Evolutionary conservation across 495 filamentous ascomycete genomes (phyloP), one percentile per base, ranked within the genome.

Genomic region (Gamarada debralockiae): DNA sequence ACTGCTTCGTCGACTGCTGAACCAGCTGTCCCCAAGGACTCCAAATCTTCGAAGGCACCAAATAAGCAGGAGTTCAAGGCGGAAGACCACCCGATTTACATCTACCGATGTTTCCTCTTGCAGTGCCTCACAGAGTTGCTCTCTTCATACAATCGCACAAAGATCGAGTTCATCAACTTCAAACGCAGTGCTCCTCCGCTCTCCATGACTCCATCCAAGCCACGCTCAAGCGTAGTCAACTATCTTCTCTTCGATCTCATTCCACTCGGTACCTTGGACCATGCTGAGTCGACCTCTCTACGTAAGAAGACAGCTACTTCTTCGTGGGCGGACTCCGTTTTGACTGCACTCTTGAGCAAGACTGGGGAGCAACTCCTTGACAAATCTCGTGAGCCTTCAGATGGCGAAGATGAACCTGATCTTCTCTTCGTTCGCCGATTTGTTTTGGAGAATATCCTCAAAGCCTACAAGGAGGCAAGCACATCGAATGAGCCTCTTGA

Each of bases 111-210:
- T 73, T 96, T 97, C 73, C 75, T 99, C 50, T 76, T 99, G 36
- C 89, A 96, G 64, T 96, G 92, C 62, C 74, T 99, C 27, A 86
- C 91, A 0, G 93, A 99, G 65, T 78, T 99, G 15, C 75, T 99
- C n/a, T 84, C 85, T 36, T 92, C 84, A 61, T 97, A 96, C 71
- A 96, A 90, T 54, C 85, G 91, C 23, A 85, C 90, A 34, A 99
- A 99, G 74, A 78, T 97, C 18, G 95, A 99, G 62, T 99, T 99
- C 65, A 96, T 99, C 68, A 97, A 97, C 64, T 97, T 96, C 73
- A 96, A 92, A 46, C 84, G 93, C 53, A 85, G 87, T 17, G 87
- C 89, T 52, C 87, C 90, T 3, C 77, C 89, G 55, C 79, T 75
- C 50, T 81, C 85, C 23, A 85, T 82, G 40, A 96, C 91, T 5